Evolutionary conservation across 164 flowering plant genomes (phyloP), one percentile per base, ranked within the genome.

Genomic region (Houttuynia cordata): DNA sequence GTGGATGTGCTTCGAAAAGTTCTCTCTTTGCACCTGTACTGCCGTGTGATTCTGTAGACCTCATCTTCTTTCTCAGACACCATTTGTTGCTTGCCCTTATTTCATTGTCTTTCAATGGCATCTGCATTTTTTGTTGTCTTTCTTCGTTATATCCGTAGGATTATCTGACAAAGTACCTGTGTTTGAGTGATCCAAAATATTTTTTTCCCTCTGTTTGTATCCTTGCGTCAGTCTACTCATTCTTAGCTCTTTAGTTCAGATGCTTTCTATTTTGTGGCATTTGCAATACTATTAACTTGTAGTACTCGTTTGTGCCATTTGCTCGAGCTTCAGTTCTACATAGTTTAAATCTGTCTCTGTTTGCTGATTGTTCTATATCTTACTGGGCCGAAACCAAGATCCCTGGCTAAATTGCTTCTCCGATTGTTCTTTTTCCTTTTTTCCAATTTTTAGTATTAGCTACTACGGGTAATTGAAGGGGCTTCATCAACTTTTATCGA

Each of bases 41-140:
- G 98, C 53, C 78, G 78, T 55, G 95, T 92, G 17, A 92, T 92
- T 74, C 87, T 92, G 81, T 88, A 85, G 74, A 41, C 13, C 17
- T 17, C 12, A 10, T 17, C 14, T 45, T 17, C 17, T n/a, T n/a
- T 45, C 17, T 45, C 49, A 45, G 17, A 4, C 5, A 45, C 49
- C 49, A 45, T 45, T 17, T 10, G 14, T 45, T 45, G 17, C 17
- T 45, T n/a, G n/a, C n/a, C n/a, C n/a, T n/a, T n/a, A n/a, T n/a
- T n/a, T n/a, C n/a, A n/a, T n/a, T n/a, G n/a, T n/a, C n/a, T n/a
- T n/a, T n/a, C n/a, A n/a, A n/a, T n/a, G n/a, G n/a, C n/a, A n/a
- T n/a, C n/a, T n/a, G n/a, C n/a, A n/a, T n/a, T n/a, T n/a, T n/a
- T n/a, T n/a, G n/a, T n/a, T n/a, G n/a, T n/a, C n/a, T n/a, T n/a